Percentiles rank a stretch among this genome's conserved stretches.
Evolutionary conservation across 768 basidiomycete genomes (phyloP).

Genomic region (Boletellus ananiceps): DNA sequence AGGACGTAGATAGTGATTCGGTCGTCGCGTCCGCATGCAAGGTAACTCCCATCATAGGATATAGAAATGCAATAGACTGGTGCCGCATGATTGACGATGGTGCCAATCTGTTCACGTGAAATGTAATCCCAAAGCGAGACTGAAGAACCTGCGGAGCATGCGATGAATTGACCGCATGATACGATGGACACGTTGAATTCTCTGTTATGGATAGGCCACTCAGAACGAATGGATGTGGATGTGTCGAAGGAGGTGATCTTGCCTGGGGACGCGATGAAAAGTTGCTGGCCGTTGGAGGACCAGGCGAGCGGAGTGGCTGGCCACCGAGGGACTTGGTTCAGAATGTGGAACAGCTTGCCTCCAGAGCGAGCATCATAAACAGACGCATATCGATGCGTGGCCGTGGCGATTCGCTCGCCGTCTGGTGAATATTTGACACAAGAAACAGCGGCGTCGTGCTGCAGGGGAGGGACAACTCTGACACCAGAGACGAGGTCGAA

Average conservation of each 20-base stretch:
- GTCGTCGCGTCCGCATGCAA: constrained; percentile 3
- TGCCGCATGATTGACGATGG: background rate
- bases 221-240: background rate
- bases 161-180: background rate
- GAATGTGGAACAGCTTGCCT: background rate
- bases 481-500: background rate
- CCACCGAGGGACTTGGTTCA: background rate
- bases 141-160: background rate
- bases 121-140: constrained; percentile 8
- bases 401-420: background rate
- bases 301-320: background rate
- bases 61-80: background rate
- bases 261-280: background rate
- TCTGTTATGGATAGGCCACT: constrained; percentile 1
- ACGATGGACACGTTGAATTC: background rate
- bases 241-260: background rate
- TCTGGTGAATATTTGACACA: constrained; percentile 1
- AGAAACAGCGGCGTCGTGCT: background rate
- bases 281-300: background rate
- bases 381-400: background rate
- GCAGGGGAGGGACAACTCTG: background rate
- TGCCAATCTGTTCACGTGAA: background rate
- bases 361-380: background rate
- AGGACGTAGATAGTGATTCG: constrained; percentile 1
- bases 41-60: constrained; percentile 5